Percentiles rank a stretch among this genome's conserved stretches.
phyloP scores from a whole-genome alignment of 495 filamentous ascomycete species.

The Xylaria sp. region DNA sequence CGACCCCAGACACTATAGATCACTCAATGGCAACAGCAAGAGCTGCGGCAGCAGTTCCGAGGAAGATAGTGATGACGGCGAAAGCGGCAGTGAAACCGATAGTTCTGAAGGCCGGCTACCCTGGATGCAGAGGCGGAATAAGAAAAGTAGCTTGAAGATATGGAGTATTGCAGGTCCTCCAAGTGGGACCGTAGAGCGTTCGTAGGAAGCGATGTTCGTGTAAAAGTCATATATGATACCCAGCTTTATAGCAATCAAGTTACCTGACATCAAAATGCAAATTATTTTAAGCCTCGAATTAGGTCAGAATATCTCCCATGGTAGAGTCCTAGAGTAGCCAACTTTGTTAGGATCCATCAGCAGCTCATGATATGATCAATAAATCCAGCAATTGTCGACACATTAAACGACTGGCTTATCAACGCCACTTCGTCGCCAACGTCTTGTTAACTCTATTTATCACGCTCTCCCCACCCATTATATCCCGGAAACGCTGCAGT shows the following conservation, averaged over 20 bases:
- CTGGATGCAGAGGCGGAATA: conserved; percentile 38
- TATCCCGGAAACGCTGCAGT: conserved; percentile 47
- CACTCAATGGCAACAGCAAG: not conserved
- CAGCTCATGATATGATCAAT: not conserved
- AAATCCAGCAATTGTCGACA: conserved; percentile 13
- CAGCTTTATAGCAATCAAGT: conserved; percentile 13
- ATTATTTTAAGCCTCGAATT: not conserved
- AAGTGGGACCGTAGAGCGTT: conserved; percentile 8
- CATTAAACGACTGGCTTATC: not conserved
- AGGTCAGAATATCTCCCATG: not conserved
- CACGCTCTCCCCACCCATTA: conserved; percentile 61
- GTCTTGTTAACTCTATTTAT: conserved; percentile 55
- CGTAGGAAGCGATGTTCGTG: not conserved
- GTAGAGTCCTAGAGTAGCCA: conserved; percentile 3
- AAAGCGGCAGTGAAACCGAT: conserved; percentile 24
- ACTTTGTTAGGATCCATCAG: not conserved
- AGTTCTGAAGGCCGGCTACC: conserved; percentile 12
- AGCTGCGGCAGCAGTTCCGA: conserved; percentile 20
- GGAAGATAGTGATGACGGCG: conserved; percentile 17
- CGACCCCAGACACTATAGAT: conserved; percentile 1
- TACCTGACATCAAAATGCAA: not conserved
- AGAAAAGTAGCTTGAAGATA: conserved; percentile 70
- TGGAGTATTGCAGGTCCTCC: conserved; percentile 57
- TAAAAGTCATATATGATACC: conserved; percentile 17
- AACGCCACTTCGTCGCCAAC: conserved; percentile 47